These are phyloP conservation scores for Ascochyta koolunga DNA, from an alignment of 2,329 filamentous ascomycete genomes.

Conservation along the genomic window DNA sequence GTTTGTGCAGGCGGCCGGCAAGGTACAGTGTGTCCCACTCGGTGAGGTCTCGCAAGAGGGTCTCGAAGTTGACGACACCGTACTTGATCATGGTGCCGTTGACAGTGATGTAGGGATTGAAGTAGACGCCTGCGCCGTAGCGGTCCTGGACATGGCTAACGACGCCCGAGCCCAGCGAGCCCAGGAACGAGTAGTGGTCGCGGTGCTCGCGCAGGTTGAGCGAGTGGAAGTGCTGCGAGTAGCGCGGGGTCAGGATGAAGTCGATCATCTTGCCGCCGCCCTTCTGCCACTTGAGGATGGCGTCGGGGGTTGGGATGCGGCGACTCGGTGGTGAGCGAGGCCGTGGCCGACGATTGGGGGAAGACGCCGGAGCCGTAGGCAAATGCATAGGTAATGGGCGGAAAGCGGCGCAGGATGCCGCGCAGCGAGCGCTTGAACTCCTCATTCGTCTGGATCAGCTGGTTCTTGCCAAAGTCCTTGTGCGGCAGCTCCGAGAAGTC, in stretches of 20 bases:
- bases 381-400: conserved; percentile 94
- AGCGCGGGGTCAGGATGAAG: conserved; percentile 94
- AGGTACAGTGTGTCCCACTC: conserved; percentile 95
- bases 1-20: conserved; percentile 95
- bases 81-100: conserved; percentile 98
- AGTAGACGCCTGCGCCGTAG: conserved; percentile 94
- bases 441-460: conserved; percentile 90
- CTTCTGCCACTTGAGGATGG: conserved; percentile 83
- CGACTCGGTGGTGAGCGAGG: conserved; percentile 60
- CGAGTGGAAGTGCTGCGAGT: conserved; percentile 96
- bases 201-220: conserved; percentile 88
- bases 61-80: conserved; percentile 92
- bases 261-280: conserved; percentile 96
- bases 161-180: conserved; percentile 80
- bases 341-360: conserved; percentile 67
- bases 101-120: conserved; percentile 92
- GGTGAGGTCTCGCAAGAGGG: conserved; percentile 81
- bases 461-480: conserved; percentile 87
- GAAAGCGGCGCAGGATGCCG: conserved; percentile 89
- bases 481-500: conserved; percentile 79
- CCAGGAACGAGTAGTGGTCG: conserved; percentile 88
- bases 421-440: conserved; percentile 92
- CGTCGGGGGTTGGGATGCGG: conserved; percentile 83
- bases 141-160: conserved; percentile 86
- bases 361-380: conserved; percentile 98